phyloP scores from a whole-genome alignment of 768 basidiomycete genomes.

The Tulasnella sp. region DNA sequence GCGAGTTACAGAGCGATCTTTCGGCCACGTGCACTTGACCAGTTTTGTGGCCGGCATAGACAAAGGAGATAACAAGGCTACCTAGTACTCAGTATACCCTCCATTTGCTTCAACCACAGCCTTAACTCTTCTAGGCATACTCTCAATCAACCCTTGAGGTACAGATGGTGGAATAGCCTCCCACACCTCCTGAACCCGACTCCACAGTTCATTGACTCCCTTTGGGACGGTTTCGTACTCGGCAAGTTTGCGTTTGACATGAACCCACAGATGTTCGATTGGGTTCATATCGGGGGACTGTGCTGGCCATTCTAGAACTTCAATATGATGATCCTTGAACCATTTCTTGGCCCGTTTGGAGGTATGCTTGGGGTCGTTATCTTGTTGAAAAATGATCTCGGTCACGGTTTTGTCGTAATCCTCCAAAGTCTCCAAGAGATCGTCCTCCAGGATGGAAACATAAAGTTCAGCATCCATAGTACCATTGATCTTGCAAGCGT shows the following conservation, averaged over 20 bases:
- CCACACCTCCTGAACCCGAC: not conserved
- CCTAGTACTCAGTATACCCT: too few species aligned
- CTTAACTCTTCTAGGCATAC: not conserved
- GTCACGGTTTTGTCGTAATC: constrained; percentile 19
- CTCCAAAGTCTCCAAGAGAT: constrained; percentile 27
- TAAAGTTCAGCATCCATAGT: constrained; percentile 11
- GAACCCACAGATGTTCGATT: too few species aligned
- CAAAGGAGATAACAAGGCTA: too few species aligned
- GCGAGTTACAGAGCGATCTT: not conserved
- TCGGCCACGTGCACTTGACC: not conserved
- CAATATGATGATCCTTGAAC: constrained; percentile 18
- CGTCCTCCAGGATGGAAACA: constrained; percentile 14
- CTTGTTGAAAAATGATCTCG: constrained; percentile 31
- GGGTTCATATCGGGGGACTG: too few species aligned
- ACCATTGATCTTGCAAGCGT: constrained; percentile 4
- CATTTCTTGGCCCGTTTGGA: constrained; percentile 12
- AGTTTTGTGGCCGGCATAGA: not conserved
- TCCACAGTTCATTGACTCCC: constrained; percentile 5
- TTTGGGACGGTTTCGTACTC: not conserved
- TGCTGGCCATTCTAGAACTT: too few species aligned
- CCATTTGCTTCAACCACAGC: not conserved
- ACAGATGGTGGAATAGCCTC: not conserved
- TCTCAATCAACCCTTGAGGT: not conserved
- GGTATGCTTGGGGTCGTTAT: too few species aligned
- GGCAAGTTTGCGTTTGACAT: constrained; percentile 1